Conservation (phyloP, 192 early-diverging fungal genomes). For the Ambispora gerdemannii region DNA sequence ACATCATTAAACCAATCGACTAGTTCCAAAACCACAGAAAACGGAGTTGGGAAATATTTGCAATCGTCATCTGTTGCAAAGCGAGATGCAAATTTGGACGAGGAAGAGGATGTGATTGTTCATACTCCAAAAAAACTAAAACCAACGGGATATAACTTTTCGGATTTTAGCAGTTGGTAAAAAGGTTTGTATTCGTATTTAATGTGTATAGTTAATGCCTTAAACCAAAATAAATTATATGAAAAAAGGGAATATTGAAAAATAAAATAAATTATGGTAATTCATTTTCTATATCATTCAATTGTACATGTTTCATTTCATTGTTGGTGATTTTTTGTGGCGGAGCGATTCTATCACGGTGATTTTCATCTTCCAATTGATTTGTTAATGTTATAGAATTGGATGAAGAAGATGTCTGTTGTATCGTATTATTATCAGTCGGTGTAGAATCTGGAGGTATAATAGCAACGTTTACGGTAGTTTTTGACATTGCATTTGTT, state of each 20-base stretch:
- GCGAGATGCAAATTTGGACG: conserved; percentile 24
- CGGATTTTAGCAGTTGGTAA: conserved; percentile 49
- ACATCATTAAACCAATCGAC: conserved; percentile 44
- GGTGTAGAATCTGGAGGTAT: no score
- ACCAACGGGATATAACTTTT: conserved; percentile 34
- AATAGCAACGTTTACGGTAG: no score
- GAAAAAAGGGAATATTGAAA: no score
- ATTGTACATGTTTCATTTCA: background rate
- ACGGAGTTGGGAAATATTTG: conserved; percentile 68
- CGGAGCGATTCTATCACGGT: no score
- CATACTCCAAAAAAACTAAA: conserved; percentile 16
- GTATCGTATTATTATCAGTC: no score
- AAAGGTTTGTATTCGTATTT: background rate
- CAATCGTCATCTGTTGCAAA: conserved; percentile 24
- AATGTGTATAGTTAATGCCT: background rate
- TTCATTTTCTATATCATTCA: background rate
- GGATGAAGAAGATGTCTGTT: no score
- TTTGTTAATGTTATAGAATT: no score
- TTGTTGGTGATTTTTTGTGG: no score
- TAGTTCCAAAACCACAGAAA: conserved; percentile 32
- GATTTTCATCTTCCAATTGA: no score
- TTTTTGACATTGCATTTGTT: no score
- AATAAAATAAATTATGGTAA: background rate
- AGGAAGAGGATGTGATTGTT: background rate
- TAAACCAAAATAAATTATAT: background rate